Conservation (phyloP, 73 alveolate species). For the Halteria grandinella region DNA sequence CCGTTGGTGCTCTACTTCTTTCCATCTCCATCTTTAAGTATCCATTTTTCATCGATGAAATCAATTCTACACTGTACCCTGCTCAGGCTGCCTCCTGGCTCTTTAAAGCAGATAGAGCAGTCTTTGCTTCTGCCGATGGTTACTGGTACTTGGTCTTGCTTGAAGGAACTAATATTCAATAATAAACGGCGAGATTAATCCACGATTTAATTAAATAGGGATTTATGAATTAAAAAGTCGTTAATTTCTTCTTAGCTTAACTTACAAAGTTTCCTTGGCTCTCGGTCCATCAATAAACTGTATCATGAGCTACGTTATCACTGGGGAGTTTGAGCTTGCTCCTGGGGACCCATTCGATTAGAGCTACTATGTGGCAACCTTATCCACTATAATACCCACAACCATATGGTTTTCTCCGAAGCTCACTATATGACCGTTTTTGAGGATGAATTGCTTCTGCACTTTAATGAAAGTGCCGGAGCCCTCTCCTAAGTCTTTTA, state of each 20-base stretch:
- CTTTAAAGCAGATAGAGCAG: slow-evolving; percentile 65
- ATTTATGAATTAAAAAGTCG: too few species aligned
- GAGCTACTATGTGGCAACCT: too few species aligned
- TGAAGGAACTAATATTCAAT: slow-evolving; percentile 38
- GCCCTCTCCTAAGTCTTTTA: slow-evolving; percentile 84
- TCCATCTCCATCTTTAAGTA: slow-evolving; percentile 72
- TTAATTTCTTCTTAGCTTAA: slow-evolving; percentile 43
- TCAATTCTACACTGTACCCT: slow-evolving; percentile 73
- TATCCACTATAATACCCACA: slow-evolving; percentile 44
- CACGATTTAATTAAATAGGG: too few species aligned
- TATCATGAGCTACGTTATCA: slow-evolving; percentile 43
- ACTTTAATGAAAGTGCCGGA: slow-evolving; percentile 83
- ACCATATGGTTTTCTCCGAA: slow-evolving; percentile 83
- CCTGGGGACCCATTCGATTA: too few species aligned
- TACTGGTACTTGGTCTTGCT: slow-evolving; percentile 39
- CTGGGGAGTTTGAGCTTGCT: too few species aligned
- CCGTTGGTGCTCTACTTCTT: slow-evolving; percentile 76
- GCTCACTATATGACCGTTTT: slow-evolving; percentile 68
- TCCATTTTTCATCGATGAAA: slow-evolving; percentile 72
- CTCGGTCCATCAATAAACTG: slow-evolving; percentile 73
- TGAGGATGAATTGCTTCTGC: slow-evolving; percentile 52
- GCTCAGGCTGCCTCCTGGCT: slow-evolving; percentile 63
- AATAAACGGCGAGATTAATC: too few species aligned
- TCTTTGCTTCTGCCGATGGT: slow-evolving; percentile 70
- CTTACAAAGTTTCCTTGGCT: slow-evolving; percentile 64